Conservation (phyloP, 345 rosid species). For the Ceriops zippeliana region DNA sequence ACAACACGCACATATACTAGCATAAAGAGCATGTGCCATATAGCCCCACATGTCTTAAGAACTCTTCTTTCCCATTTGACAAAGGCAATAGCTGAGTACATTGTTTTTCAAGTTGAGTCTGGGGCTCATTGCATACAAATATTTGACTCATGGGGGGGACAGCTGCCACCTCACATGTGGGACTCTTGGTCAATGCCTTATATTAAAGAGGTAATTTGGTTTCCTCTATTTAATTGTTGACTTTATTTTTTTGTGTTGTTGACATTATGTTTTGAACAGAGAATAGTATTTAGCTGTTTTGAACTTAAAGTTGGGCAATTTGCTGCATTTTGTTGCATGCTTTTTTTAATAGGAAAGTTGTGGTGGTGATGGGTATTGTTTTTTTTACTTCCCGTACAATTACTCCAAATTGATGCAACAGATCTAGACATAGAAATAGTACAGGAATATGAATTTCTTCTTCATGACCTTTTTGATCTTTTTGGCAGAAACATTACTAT, state of each 20-base stretch:
- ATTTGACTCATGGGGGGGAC: conserved; percentile 99
- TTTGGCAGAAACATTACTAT: background rate
- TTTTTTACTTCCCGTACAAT: background rate
- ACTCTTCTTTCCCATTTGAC: conserved; percentile 78
- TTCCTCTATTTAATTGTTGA: background rate
- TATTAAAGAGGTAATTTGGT: conserved; percentile 58
- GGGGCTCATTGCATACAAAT: conserved; percentile 95
- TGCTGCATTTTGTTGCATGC: background rate
- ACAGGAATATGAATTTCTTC: background rate
- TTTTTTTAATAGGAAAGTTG: background rate
- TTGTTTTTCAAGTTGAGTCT: conserved; percentile 79
- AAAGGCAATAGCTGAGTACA: conserved; percentile 65
- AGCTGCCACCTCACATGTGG: conserved; percentile 87
- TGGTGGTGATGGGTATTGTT: background rate
- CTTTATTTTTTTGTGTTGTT: background rate
- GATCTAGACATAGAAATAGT: background rate
- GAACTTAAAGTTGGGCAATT: background rate
- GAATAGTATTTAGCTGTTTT: background rate
- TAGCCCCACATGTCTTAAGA: conserved; percentile 66
- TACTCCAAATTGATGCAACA: no score
- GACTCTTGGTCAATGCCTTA: conserved; percentile 84
- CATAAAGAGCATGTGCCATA: conserved; percentile 89
- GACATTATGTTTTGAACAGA: background rate
- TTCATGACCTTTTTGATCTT: no score
- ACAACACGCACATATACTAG: conserved; percentile 74